phyloP scores from a whole-genome alignment of 805 yeast species.

The Metschnikowia cubensis region DNA sequence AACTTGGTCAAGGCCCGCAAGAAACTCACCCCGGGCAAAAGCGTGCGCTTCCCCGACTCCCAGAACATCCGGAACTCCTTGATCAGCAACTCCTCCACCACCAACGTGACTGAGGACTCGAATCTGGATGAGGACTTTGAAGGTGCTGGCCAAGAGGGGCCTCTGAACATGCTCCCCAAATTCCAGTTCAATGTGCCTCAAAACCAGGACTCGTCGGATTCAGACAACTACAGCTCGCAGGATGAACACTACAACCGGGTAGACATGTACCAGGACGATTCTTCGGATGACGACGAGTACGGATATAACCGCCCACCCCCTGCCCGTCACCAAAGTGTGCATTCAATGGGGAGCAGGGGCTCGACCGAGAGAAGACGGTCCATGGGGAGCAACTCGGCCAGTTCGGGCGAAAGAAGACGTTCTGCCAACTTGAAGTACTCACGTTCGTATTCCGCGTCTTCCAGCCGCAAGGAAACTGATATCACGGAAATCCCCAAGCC shows the following conservation, averaged over 20 bases:
- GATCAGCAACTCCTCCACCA: conserved; percentile 24
- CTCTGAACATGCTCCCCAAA: conserved; percentile 13
- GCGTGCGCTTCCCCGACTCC: conserved; percentile 30
- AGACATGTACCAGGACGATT: conserved; percentile 14
- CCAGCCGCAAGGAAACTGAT: conserved; percentile 10
- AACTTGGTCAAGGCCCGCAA: conserved; percentile 21
- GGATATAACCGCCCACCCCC: neutral
- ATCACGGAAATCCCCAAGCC: conserved; percentile 13
- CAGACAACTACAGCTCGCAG: conserved; percentile 5
- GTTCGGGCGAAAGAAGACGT: neutral
- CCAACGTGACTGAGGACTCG: conserved; percentile 15
- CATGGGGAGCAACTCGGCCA: neutral
- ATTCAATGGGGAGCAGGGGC: neutral
- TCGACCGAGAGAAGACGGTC: neutral
- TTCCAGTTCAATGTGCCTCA: conserved; percentile 10
- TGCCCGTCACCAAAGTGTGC: neutral
- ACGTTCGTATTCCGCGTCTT: neutral
- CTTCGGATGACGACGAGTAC: conserved; percentile 18
- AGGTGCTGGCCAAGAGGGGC: neutral
- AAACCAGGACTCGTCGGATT: conserved; percentile 3
- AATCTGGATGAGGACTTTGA: neutral
- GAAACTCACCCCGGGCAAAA: conserved; percentile 19
- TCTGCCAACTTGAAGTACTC: neutral
- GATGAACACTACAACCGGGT: conserved; percentile 5
- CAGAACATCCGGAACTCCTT: conserved; percentile 25